A percentile compares a stretch with the other conserved stretches of the same genome.
Evolutionary conservation across 495 filamentous ascomycete species (phyloP).

Genomic region (Xylaria longipes): DNA sequence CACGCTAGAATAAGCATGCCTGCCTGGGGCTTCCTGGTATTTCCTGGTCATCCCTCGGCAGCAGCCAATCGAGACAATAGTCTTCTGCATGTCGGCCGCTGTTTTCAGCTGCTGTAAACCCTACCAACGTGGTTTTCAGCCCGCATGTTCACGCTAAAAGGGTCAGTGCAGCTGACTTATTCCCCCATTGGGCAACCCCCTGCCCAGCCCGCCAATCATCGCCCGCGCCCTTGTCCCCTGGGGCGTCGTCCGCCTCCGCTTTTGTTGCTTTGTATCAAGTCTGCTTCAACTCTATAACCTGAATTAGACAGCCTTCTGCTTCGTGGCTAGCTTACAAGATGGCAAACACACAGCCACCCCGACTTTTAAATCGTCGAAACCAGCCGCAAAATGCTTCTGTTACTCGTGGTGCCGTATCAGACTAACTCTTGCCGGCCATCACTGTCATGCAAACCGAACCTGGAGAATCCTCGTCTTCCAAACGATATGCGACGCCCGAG

Average conservation of each 20-base stretch:
- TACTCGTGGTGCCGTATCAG: slow-evolving; percentile 16
- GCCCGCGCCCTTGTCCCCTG: neutral
- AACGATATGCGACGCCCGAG: slow-evolving; percentile 35
- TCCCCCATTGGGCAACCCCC: slow-evolving; percentile 33
- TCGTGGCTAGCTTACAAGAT: slow-evolving; percentile 28
- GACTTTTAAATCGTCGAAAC: slow-evolving; percentile 27
- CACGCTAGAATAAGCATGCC: slow-evolving; percentile 19
- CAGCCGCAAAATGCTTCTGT: slow-evolving; percentile 24
- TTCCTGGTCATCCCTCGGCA: slow-evolving; percentile 21
- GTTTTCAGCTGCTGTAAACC: slow-evolving; percentile 39
- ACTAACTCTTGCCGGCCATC: slow-evolving; percentile 10
- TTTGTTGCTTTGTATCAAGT: slow-evolving; percentile 29
- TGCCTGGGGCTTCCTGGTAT: slow-evolving; percentile 13
- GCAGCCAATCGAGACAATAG: slow-evolving; percentile 33
- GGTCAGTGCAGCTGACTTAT: slow-evolving; percentile 39
- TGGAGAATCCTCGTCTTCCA: slow-evolving; percentile 26
- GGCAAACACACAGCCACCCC: slow-evolving; percentile 20
- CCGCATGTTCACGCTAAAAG: slow-evolving; percentile 31
- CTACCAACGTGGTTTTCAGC: slow-evolving; percentile 38
- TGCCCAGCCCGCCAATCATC: slow-evolving; percentile 33
- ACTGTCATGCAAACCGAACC: slow-evolving; percentile 27
- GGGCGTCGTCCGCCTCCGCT: slow-evolving; percentile 34
- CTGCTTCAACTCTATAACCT: slow-evolving; percentile 28
- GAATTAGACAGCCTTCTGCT: slow-evolving; percentile 25
- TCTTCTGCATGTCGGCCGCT: slow-evolving; percentile 33